Conservation (phyloP, 495 filamentous ascomycete genomes). For the Hyaloscypha variabilis region DNA sequence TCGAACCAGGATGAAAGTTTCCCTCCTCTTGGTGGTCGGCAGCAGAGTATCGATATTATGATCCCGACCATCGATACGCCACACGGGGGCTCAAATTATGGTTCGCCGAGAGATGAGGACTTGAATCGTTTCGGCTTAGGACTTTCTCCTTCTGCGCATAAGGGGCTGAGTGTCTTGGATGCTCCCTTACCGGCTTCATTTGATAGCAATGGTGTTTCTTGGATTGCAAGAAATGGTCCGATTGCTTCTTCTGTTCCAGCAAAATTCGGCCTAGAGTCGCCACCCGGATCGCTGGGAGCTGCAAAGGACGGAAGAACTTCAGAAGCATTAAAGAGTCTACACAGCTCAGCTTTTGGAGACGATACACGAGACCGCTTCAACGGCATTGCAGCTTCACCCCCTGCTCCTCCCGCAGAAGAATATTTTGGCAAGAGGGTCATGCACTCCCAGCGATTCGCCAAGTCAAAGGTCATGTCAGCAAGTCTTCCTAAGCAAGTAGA, state of each 20-base stretch:
- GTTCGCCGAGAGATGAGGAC: slow-evolving; percentile 82
- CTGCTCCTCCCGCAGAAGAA: slow-evolving; percentile 56
- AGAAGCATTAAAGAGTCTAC: slow-evolving; percentile 77
- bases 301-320: slow-evolving; percentile 62
- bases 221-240: slow-evolving; percentile 85
- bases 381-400: slow-evolving; percentile 65
- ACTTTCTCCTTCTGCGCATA: slow-evolving; percentile 70
- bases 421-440: slow-evolving; percentile 72
- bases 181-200: slow-evolving; percentile 94
- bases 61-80: slow-evolving; percentile 82
- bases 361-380: slow-evolving; percentile 54
- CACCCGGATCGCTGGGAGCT: slow-evolving; percentile 69
- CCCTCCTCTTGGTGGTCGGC: slow-evolving; percentile 47
- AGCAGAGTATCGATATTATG: slow-evolving; percentile 49
- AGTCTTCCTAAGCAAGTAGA: slow-evolving; percentile 71
- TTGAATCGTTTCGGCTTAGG: slow-evolving; percentile 58
- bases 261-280: slow-evolving; percentile 89
- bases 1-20: slow-evolving; percentile 43
- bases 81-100: slow-evolving; percentile 77
- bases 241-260: slow-evolving; percentile 92
- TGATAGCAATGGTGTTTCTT: slow-evolving; percentile 93
- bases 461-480: slow-evolving; percentile 75
- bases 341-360: slow-evolving; percentile 82
- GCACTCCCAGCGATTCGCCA: slow-evolving; percentile 81
- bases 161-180: slow-evolving; percentile 83